Percentiles rank a stretch among this genome's conserved stretches.
phyloP scores from a whole-genome alignment of 2,329 filamentous ascomycete species.

The Lecanosticta acicola region DNA sequence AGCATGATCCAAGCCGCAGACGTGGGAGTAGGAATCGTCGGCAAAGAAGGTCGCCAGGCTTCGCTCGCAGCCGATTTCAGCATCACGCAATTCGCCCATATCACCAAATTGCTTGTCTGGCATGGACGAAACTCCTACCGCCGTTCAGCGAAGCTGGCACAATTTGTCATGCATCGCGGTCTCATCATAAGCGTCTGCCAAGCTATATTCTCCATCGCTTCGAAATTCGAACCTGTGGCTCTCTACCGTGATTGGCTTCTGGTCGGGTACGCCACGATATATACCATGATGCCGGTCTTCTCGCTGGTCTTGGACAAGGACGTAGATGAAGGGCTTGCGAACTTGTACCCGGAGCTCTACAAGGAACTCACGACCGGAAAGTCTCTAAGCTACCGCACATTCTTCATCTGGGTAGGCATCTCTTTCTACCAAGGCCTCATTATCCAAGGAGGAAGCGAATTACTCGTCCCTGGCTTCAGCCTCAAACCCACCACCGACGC shows the following conservation, averaged over 20 bases:
- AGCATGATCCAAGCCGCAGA: conserved; percentile 99
- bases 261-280: conserved; percentile 92
- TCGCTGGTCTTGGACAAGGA: conserved; percentile 91
- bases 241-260: conserved; percentile 95
- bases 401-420: conserved; percentile 94
- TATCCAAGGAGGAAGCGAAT: conserved; percentile 89
- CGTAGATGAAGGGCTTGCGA: conserved; percentile 88
- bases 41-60: conserved; percentile 93
- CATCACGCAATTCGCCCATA: conserved; percentile 88
- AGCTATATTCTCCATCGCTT: conserved; percentile 93
- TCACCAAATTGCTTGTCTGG: conserved; percentile 97
- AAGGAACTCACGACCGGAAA: conserved; percentile 90
- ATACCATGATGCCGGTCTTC: conserved; percentile 89
- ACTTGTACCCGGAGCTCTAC: conserved; percentile 94
- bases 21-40: conserved; percentile 94
- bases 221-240: conserved; percentile 86
- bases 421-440: conserved; percentile 92
- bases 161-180: conserved; percentile 97
- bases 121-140: conserved; percentile 98
- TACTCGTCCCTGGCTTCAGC: conserved; percentile 69
- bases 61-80: conserved; percentile 94
- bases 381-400: conserved; percentile 83
- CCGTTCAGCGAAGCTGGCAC: conserved; percentile 85
- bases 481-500: conserved; percentile 12
- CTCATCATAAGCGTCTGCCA: conserved; percentile 94